Evolutionary conservation across 306 rosid genomes (phyloP).

Genomic region (Cajanus cajan): DNA sequence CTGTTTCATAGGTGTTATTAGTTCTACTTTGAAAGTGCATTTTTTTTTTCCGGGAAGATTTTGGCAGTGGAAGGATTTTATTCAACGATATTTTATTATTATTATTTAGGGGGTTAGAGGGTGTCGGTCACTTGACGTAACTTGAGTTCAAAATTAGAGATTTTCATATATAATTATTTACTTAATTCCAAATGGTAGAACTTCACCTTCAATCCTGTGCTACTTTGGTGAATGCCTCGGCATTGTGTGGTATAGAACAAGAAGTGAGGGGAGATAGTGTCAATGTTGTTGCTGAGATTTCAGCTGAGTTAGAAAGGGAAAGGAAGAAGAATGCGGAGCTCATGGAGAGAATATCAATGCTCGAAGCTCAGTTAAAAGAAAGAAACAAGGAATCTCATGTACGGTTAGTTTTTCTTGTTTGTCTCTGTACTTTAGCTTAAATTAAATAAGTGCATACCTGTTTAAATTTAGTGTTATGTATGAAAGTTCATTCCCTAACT

Average conservation of each 20-base stretch:
- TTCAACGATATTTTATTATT: conserved; percentile 5
- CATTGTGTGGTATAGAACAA: conserved; percentile 55
- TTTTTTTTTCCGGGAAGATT: not conserved
- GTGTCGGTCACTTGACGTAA: not conserved
- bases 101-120: not conserved
- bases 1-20: not conserved
- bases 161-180: conserved; percentile 21
- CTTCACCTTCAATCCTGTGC: conserved; percentile 57
- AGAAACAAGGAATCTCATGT: conserved; percentile 52
- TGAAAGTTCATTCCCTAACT: not conserved
- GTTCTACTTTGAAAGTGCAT: not conserved
- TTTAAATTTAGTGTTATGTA: not conserved
- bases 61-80: conserved; percentile 14
- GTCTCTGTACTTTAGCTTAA: not conserved
- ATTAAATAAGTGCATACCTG: not conserved
- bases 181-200: conserved; percentile 44
- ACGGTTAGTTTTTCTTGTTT: conserved; percentile 23
- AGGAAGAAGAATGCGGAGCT: conserved; percentile 72
- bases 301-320: conserved; percentile 69
- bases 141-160: not conserved
- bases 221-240: conserved; percentile 54
- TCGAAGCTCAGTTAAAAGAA: conserved; percentile 74
- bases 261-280: conserved; percentile 53
- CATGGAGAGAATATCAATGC: conserved; percentile 66
- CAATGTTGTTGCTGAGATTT: conserved; percentile 54